A percentile compares a stretch with the other conserved stretches of the same genome.
Conservation (phyloP, 805 yeast species). For the Jamesozyma rosinii region DNA sequence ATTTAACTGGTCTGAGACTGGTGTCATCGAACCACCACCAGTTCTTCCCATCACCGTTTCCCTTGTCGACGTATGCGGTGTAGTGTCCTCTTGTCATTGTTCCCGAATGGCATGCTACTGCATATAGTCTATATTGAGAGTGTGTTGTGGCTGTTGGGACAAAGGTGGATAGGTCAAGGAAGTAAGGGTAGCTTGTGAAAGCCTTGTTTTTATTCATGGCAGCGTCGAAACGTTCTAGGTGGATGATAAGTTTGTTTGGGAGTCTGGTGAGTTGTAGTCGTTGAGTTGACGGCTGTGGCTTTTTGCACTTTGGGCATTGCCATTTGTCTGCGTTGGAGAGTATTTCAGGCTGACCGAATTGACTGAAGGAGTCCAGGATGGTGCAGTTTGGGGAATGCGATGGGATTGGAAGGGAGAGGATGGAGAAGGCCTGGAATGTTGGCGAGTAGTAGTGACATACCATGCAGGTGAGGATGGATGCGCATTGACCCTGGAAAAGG, state of each 20-base stretch:
- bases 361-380: constrained; percentile 61
- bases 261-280: constrained; percentile 63
- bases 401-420: constrained; percentile 55
- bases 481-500: constrained; percentile 80
- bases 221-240: constrained; percentile 67
- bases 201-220: constrained; percentile 46
- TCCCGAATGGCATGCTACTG: constrained; percentile 79
- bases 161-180: constrained; percentile 56
- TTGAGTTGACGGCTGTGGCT: constrained; percentile 55
- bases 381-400: constrained; percentile 18
- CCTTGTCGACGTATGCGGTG: constrained; percentile 68
- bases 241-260: constrained; percentile 73
- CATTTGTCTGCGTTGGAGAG: constrained; percentile 74
- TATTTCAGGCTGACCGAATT: constrained; percentile 65
- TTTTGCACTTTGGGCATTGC: constrained; percentile 72
- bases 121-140: constrained; percentile 53
- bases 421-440: constrained; percentile 75
- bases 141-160: constrained; percentile 39
- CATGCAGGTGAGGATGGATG: constrained; percentile 67
- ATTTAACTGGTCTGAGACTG: constrained; percentile 44
- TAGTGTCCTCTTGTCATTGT: constrained; percentile 80
- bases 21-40: constrained; percentile 87
- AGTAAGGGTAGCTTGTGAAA: constrained; percentile 58
- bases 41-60: constrained; percentile 26
- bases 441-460: constrained; percentile 72